Evolutionary conservation across 2,329 filamentous ascomycete species (phyloP), one percentile per base, ranked within the genome.

Genomic region (Fusarium sp.): DNA sequence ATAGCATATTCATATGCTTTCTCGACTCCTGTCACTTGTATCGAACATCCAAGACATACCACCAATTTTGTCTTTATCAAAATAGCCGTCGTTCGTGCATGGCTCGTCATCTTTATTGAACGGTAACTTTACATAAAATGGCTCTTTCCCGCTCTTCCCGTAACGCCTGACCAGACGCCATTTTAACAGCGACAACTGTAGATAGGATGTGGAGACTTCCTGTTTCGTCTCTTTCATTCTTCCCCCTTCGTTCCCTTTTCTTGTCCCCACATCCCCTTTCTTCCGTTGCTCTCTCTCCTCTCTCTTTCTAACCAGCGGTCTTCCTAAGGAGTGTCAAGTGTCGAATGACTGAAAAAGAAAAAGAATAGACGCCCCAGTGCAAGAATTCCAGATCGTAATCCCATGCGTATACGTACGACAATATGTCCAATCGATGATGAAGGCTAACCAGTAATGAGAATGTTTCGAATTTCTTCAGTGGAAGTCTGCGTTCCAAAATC

Each of bases 161-260:
- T 67, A 79, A 79, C 78, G 77, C 78, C 78, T 73, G 60, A 69
- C 74, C 70, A 73, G 69, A 75, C 74, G 72, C 75, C 77, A 57
- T 73, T 69, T 75, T 61, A 57, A 64, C 53, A 69, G 57, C 62
- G 69, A 62, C 60, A 65, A 72, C 54, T 64, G 64, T 58, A 65
- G 61, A 67, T 57, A 67, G 65, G 62, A 73, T 75, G 72, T 55
- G 61, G 57, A 67, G 57, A 55, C 69, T 55, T 52, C 58, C 59
- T 51, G 45, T 74, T 49, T 52, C 32, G 46, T 61, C 51, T 61
- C 57, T 60, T 57, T 69, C 62, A 45, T 51, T 49, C 51, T 57
- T 30, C 53, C 48, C 45, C 46, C 41, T 47, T 16, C 16, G 32
- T 47, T 61, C 41, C 14, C 57, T 22, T 44, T 44, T 61, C 37